Base-by-base conservation (phyloP, 2,329 filamentous ascomycete genomes). In the Talaromyces sp. region DNA sequence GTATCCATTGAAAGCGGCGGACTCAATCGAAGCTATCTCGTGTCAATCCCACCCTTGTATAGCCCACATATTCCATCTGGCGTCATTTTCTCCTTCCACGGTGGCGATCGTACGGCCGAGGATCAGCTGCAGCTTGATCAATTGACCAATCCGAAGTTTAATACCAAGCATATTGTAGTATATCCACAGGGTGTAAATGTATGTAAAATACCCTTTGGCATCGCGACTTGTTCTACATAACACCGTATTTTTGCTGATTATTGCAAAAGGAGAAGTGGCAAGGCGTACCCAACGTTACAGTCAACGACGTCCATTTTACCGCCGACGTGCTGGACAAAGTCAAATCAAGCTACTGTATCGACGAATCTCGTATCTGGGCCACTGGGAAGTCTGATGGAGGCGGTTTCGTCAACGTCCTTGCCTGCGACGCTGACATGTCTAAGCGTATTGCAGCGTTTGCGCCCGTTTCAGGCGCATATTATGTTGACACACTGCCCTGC, bases 311-410 rank as follows among this genome's bases (percentile, higher is more conserved):
- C 26, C 51, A 59, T 46, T 59, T 59, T 17, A 59, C 57, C 11
- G 17, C 57, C 10, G 57, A 59, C 11, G 54, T 59, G 19, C 41
- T 59, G 3, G 14, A 29, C 3, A 24, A 59, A 1, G 27, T 59
- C 35, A 3, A 38, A 46, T 43, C 43, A 10, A 66, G 67, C 3
- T 79, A 79, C 66, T 83, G 80, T 67, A 73, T 83, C 62, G 77
- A 82, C 61, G 62, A 69, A 1, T 65, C 66, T 4, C 75, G 74
- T 9, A 70, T 83, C 50, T 83, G 81, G 62, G 75, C 75, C 12
- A 74, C 75, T 1, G 80, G 80, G 52, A 84, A 85, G 65, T 84
- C 76, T 64, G 84, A 85, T 54, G 83, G 82, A 6, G 84, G 80
- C 1, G 83, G 78, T 11, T 80, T 80, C 26, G 77, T 77, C 3